These are phyloP conservation scores for Hirschfeldia incana DNA, from an alignment of 345 rosid genomes.

Conservation along the genomic window DNA sequence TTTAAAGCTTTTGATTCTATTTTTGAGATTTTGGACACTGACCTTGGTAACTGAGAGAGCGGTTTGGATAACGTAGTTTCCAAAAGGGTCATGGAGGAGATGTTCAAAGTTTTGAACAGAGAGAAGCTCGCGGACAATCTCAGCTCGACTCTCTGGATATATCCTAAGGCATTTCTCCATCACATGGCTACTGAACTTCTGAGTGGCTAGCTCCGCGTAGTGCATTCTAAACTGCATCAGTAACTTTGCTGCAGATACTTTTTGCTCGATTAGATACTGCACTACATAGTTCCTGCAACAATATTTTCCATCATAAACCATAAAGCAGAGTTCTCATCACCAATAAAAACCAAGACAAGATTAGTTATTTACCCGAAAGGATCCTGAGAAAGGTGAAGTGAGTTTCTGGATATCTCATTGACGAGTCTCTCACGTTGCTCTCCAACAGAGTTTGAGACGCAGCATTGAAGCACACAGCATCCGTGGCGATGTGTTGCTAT, in stretches of 20 bases:
- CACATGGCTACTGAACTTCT: constrained; percentile 51
- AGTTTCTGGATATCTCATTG: constrained; percentile 50
- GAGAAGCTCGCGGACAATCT: constrained; percentile 44
- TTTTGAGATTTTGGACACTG: neutral
- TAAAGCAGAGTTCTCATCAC: constrained; percentile 4
- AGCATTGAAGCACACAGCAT: constrained; percentile 71
- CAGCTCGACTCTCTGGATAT: constrained; percentile 52
- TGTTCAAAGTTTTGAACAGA: constrained; percentile 56
- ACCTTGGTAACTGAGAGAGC: constrained; percentile 67
- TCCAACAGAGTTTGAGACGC: constrained; percentile 57
- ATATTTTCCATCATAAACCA: neutral
- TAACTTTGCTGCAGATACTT: constrained; percentile 40
- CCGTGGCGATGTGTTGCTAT: constrained; percentile 79
- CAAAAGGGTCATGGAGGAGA: constrained; percentile 71
- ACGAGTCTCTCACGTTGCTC: constrained; percentile 51
- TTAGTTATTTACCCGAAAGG: constrained; percentile 80
- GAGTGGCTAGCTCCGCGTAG: constrained; percentile 60
- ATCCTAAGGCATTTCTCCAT: constrained; percentile 65
- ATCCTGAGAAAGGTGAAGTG: constrained; percentile 67
- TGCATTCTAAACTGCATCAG: constrained; percentile 50
- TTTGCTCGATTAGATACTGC: constrained; percentile 62
- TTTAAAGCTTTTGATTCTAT: neutral
- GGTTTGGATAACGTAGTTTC: constrained; percentile 76
- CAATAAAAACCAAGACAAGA: too few species aligned
- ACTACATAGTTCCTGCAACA: constrained; percentile 65